Conservation (phyloP, 2,329 filamentous ascomycete genomes). For the Laburnicola sp. region DNA sequence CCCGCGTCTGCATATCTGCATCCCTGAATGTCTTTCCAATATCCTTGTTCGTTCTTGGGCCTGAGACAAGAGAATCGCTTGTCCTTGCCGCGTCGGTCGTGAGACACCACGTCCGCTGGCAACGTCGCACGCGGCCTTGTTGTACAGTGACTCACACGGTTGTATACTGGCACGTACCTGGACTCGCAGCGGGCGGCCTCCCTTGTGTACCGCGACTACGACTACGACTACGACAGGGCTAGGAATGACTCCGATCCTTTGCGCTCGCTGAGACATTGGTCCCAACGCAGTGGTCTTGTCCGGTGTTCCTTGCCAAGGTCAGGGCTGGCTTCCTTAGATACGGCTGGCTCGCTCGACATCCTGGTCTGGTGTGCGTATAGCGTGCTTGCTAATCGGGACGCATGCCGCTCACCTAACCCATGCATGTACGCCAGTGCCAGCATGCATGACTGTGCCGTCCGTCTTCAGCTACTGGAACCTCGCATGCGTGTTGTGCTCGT, state of each 20-base stretch:
- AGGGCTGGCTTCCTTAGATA: not conserved
- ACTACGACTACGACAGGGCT: not conserved
- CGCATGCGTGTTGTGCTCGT: no score
- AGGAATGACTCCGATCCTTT: not conserved
- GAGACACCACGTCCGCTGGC: not conserved
- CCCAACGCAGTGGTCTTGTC: not conserved
- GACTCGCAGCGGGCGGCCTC: no score
- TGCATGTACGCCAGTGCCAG: not conserved
- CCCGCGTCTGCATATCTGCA: conserved; percentile 11
- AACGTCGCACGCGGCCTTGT: not conserved
- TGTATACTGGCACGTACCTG: no score
- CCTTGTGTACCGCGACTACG: not conserved
- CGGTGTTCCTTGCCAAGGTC: not conserved
- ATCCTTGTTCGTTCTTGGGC: not conserved
- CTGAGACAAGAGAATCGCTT: not conserved
- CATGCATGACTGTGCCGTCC: no score
- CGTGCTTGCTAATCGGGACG: conserved; percentile 13
- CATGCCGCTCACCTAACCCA: conserved; percentile 4
- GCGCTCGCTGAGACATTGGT: not conserved
- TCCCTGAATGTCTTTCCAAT: not conserved
- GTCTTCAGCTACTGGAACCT: no score
- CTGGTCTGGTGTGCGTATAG: not conserved
- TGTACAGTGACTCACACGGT: not conserved
- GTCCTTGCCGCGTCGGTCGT: not conserved
- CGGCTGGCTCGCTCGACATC: not conserved